phyloP scores from a whole-genome alignment of 257 asterid genomes.

The Anisodus tanguticus region DNA sequence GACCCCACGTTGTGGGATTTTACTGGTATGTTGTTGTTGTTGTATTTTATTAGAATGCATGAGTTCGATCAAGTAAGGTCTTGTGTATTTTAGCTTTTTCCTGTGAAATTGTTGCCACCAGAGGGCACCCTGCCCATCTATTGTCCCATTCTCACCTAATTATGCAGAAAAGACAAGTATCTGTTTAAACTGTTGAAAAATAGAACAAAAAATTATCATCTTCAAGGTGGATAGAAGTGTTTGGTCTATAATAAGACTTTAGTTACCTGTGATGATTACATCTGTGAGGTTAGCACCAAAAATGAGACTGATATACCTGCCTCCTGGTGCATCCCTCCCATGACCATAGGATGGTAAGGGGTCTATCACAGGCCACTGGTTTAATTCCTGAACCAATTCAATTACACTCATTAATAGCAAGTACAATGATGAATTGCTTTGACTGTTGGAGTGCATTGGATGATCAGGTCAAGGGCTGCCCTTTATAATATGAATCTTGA shows the following conservation, averaged over 20 bases:
- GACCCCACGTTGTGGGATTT: too few relatives aligned
- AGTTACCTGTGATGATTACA: slow-evolving; percentile 72
- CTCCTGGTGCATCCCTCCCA: slow-evolving; percentile 90
- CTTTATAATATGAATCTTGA: not conserved
- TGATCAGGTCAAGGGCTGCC: not conserved
- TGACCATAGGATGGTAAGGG: slow-evolving; percentile 90
- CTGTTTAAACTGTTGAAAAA: not conserved
- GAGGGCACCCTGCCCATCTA: slow-evolving; percentile 76
- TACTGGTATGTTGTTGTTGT: slow-evolving; percentile 30
- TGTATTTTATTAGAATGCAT: slow-evolving; percentile 79
- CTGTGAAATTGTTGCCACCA: slow-evolving; percentile 93
- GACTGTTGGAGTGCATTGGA: not conserved
- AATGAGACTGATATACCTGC: slow-evolving; percentile 79
- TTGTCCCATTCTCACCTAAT: slow-evolving; percentile 82
- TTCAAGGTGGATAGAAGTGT: not conserved
- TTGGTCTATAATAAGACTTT: not conserved
- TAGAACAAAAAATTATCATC: not conserved
- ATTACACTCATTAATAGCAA: not conserved
- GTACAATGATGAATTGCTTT: not conserved
- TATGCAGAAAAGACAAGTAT: not conserved
- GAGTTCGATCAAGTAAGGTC: slow-evolving; percentile 81
- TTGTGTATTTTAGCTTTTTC: slow-evolving; percentile 73
- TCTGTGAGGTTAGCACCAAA: slow-evolving; percentile 87
- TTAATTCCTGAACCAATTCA: slow-evolving; percentile 60
- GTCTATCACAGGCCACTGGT: slow-evolving; percentile 68